phyloP scores from a whole-genome alignment of 805 yeast genomes.

The Yarrowia porcina region DNA sequence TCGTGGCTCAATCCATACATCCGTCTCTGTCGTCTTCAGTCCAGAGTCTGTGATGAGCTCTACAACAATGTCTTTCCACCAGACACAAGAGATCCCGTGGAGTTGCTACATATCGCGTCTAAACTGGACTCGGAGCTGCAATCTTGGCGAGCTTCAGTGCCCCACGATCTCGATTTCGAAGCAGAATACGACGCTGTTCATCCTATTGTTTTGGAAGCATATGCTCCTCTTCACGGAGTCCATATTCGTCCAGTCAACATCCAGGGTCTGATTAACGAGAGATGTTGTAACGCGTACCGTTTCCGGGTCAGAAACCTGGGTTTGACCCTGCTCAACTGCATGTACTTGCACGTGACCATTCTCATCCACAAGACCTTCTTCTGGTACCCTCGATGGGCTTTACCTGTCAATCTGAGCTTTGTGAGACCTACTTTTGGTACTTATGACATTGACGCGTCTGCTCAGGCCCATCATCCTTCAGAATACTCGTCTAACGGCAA shows the following conservation, averaged over 20 bases:
- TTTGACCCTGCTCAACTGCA: slow-evolving; percentile 6
- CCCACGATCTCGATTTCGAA: slow-evolving; percentile 3
- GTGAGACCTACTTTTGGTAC: background rate
- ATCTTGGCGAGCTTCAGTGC: background rate
- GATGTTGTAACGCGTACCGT: slow-evolving; percentile 9
- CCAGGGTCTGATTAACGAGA: slow-evolving; percentile 12
- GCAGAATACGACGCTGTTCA: slow-evolving; percentile 15
- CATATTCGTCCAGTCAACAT: background rate
- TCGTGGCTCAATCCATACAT: slow-evolving; percentile 2
- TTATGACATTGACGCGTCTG: background rate
- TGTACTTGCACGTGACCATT: slow-evolving; percentile 10
- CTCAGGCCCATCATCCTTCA: background rate
- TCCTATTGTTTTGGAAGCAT: background rate
- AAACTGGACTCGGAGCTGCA: slow-evolving; percentile 5
- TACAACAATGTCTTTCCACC: slow-evolving; percentile 5
- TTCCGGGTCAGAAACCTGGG: slow-evolving; percentile 2
- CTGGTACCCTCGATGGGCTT: slow-evolving; percentile 22
- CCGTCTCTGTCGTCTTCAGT: background rate
- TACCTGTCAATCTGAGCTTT: slow-evolving; percentile 4
- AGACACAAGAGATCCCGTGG: background rate
- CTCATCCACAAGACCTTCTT: slow-evolving; percentile 18
- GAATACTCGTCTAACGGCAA: background rate
- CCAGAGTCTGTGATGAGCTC: background rate
- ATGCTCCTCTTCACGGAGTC: background rate
- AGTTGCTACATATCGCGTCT: background rate